Base-by-base conservation (phyloP, 2,329 filamentous ascomycete genomes). In the Metarhizium anisopliae region DNA sequence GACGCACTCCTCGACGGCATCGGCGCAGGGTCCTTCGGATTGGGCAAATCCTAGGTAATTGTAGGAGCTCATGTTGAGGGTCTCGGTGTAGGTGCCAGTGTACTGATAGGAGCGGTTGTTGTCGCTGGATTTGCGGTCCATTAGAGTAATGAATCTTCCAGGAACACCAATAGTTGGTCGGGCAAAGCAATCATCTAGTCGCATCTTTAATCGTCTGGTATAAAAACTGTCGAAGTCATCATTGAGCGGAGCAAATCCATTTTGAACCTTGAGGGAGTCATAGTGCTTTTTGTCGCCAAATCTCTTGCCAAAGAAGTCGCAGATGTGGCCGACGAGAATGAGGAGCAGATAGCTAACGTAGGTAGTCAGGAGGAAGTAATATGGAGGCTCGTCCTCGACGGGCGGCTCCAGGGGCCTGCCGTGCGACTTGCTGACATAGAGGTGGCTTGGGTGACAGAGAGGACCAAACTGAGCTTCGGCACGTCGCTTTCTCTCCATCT, bases 141-240 rank as follows among this genome's bases (percentile, higher is more conserved):
- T 81, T 43, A 99, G 79, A 29, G 90, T 97, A 66, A 99, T 95
- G 76, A 84, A 96, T 60, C 94, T 86, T 56, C 94, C 94, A 8
- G 94, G 94, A 30, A 99, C 94, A 54, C 94, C 94, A 4, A 91
- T 95, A 32, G 89, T 91, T 13, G 93, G 90, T 52, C 94, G 84
- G 63, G 93, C 88, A 70, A 99, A 99, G 76, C 91, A 96, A 72
- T 99, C 94, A 64, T 97, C 95, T 68, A 99, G 90, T 60, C 94
- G 85, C 77, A 91, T 82, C 79, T 99, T 97, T 68, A 99, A 73
- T 59, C 94, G 82, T 56, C 94, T 84, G 56, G 93, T 90, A 73
- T 99, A 99, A 72, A 99, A 99, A 72, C 93, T 97, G 77, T 99
- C 94, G 68, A 99, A 99, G 72, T 99, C 94, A 66, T 91, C 95